Evolutionary conservation across 2,329 filamentous ascomycete species (phyloP).

Genomic region (Fusarium duplospermum): DNA sequence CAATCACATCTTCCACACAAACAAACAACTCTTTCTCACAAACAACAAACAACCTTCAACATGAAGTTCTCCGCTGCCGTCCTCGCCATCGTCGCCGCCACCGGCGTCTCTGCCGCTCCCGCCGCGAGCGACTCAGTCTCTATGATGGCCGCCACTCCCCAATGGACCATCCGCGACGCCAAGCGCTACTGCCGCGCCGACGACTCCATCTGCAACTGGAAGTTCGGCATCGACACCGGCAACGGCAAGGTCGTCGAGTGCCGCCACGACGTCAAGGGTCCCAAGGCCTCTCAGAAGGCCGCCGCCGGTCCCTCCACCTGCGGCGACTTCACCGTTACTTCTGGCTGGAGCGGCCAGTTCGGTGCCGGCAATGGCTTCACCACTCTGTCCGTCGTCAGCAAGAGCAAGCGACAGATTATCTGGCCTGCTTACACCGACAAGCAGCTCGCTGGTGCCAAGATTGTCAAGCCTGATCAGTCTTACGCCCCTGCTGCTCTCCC

Average conservation of each 20-base stretch:
- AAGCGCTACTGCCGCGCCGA: conserved; percentile 54
- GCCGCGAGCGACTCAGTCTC: conserved; percentile 43
- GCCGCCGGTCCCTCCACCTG: conserved; percentile 56
- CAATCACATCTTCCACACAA: conserved; percentile 9
- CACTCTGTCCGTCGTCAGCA: conserved; percentile 62
- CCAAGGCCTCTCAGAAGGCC: conserved; percentile 48
- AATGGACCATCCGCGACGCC: conserved; percentile 57
- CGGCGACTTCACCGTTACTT: conserved; percentile 63
- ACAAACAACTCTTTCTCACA: conserved; percentile 23
- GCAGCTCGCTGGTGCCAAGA: conserved; percentile 57
- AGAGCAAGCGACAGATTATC: conserved; percentile 56
- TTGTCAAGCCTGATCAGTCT: conserved; percentile 62
- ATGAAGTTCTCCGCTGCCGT: conserved; percentile 59
- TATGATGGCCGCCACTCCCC: conserved; percentile 54
- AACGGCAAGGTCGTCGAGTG: conserved; percentile 49
- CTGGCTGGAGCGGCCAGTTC: conserved; percentile 68
- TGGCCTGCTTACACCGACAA: conserved; percentile 67
- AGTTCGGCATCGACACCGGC: conserved; percentile 58
- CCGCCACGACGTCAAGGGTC: conserved; percentile 47
- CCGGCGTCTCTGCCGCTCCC: conserved; percentile 52
- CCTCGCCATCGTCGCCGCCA: conserved; percentile 50
- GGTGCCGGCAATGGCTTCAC: conserved; percentile 65
- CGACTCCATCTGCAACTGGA: conserved; percentile 57
- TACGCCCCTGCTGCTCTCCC: conserved; percentile 51
- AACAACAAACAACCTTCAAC: conserved; percentile 38